Conservation (phyloP, 176 grass and related monocot genomes). For the Eleusine coracana region DNA sequence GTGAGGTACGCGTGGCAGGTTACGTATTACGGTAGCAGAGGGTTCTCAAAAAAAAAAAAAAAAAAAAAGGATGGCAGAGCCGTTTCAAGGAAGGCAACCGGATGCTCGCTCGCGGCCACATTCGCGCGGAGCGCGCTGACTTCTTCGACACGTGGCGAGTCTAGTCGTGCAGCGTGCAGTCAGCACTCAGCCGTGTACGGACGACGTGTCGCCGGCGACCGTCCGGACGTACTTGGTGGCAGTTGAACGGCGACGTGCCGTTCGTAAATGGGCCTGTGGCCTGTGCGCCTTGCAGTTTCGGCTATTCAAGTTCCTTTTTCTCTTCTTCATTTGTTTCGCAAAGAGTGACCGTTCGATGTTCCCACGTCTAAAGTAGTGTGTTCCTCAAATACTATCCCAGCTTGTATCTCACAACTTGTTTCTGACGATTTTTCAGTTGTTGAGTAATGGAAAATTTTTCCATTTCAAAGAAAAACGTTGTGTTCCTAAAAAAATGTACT, state of each 20-base stretch:
- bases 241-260: not conserved
- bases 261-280: not conserved
- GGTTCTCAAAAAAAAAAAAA: no score
- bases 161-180: not conserved
- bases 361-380: no score
- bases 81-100: not conserved
- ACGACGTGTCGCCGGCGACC: not conserved
- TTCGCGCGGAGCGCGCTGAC: constrained; percentile 15
- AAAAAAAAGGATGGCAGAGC: not conserved
- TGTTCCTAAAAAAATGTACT: no score
- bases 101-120: not conserved
- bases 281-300: not conserved
- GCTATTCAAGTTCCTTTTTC: not conserved
- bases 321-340: not conserved
- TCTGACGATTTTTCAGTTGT: no score
- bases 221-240: not conserved
- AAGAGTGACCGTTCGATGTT: no score
- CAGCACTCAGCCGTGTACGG: constrained; percentile 16
- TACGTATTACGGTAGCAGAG: not conserved
- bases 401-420: no score
- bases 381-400: no score
- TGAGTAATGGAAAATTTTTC: no score
- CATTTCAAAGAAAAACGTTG: no score
- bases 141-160: not conserved
- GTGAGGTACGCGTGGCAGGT: constrained; percentile 12